Base-by-base conservation (phyloP, 441 rosid genomes). In the Hura crepitans region DNA sequence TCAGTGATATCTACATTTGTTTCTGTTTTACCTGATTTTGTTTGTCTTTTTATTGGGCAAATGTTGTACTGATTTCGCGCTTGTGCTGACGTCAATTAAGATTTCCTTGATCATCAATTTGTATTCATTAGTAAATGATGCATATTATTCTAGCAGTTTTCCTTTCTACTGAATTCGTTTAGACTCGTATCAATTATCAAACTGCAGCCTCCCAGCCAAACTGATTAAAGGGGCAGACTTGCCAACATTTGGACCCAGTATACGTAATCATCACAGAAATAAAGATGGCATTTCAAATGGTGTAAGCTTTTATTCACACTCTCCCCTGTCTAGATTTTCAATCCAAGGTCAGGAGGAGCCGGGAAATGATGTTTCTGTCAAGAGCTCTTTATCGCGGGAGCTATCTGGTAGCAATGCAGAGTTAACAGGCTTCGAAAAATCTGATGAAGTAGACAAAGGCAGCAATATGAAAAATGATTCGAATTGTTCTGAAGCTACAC, bases 181-280 rank as follows among this genome's bases (percentile, higher is more conserved):
- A 65, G 30, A 42, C 65, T 77, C 60, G 68, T 50, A 53, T 60
- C 47, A 55, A 66, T 33, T 72, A 20, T 70, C 75, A 78, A 57
- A 63, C 54, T 74, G 62, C 89, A 90, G 82, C 65, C 90, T 89
- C 66, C 88, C 93, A 17, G 81, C 84, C 67, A 83, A 83, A 74
- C 56, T 86, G 72, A 73, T 73, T 61, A 84, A 83, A 72, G 85
- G 81, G 70, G 78, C 81, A 72, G 96, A 90, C 45, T 81, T 84
- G 66, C 91, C 97, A 8, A 77, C 89, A 18, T 87, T 87, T 50
- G 87, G 83, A 60, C 84, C 92, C 27, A 43, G 74, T 27, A 30
- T 81, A 27, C 71, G 80, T 66, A 73, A 75, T 72, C 78, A 80
- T 18, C 67, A 25, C 45, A 86, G 72, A 73, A 72, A 68, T 74